Evolutionary conservation across 345 rosid genomes (phyloP).

Genomic region (Dipteronia dyeriana): DNA sequence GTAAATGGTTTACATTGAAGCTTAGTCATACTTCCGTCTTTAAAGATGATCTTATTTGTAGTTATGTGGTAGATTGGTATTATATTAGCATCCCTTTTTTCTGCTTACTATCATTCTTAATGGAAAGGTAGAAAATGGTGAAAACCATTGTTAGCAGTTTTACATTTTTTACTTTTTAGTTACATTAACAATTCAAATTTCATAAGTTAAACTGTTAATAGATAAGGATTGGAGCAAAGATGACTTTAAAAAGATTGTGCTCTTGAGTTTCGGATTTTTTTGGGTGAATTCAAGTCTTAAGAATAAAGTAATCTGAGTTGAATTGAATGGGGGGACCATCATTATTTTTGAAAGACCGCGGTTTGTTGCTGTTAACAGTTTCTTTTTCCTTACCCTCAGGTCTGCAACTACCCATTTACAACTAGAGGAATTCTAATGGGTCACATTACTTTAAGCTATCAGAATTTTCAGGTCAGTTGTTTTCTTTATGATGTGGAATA

Average conservation of each 20-base stretch:
- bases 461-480: constrained; percentile 65
- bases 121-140: neutral
- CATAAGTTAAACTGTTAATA: neutral
- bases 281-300: constrained; percentile 1
- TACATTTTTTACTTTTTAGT: neutral
- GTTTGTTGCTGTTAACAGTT: constrained; percentile 18
- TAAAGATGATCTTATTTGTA: neutral
- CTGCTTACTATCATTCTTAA: neutral
- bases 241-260: constrained; percentile 1
- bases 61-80: neutral
- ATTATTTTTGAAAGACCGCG: neutral
- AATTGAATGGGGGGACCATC: neutral
- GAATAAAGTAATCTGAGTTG: neutral
- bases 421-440: constrained; percentile 98
- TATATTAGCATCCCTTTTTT: neutral
- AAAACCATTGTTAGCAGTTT: neutral
- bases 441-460: constrained; percentile 67
- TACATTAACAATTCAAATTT: neutral
- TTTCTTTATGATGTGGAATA: constrained; percentile 8
- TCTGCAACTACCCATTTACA: constrained; percentile 96
- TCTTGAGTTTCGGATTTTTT: neutral
- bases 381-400: constrained; percentile 40
- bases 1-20: neutral
- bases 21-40: neutral
- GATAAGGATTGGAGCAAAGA: neutral